Conservation (phyloP, 129 eudicot species). For the Gnaphalium uliginosum region DNA sequence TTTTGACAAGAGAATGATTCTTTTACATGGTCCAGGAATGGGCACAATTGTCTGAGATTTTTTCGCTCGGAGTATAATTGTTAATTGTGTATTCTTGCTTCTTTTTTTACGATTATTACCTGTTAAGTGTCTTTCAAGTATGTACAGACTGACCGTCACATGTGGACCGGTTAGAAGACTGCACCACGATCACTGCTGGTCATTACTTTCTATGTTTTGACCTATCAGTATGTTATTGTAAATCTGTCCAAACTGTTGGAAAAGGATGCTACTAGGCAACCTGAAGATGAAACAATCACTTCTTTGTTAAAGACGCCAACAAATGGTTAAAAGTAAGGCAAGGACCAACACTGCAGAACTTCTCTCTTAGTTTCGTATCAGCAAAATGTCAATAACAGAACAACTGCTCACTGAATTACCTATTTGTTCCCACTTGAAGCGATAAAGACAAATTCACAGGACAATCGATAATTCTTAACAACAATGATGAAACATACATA, state of each 20-base stretch:
- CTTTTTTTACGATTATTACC: background rate
- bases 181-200: background rate
- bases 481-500: background rate
- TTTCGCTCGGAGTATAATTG: conserved; percentile 11
- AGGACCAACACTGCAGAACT: background rate
- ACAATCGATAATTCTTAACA: background rate
- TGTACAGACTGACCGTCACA: background rate
- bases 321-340: background rate
- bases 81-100: conserved; percentile 7
- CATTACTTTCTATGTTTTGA: background rate
- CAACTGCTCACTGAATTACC: background rate
- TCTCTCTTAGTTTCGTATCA: background rate
- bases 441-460: background rate
- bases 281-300: background rate
- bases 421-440: background rate
- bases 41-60: conserved; percentile 2
- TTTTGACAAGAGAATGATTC: conserved; percentile 35
- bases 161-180: background rate
- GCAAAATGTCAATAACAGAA: background rate
- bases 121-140: no score
- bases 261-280: background rate
- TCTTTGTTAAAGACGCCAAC: background rate
- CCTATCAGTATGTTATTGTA: background rate
- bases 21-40: background rate
- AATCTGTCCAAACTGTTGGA: background rate